Percentiles rank a stretch among this genome's conserved stretches.
These are phyloP conservation scores for Sporisorium scitamineum DNA, from an alignment of 1,284 basidiomycete genomes.

Conservation along the genomic window DNA sequence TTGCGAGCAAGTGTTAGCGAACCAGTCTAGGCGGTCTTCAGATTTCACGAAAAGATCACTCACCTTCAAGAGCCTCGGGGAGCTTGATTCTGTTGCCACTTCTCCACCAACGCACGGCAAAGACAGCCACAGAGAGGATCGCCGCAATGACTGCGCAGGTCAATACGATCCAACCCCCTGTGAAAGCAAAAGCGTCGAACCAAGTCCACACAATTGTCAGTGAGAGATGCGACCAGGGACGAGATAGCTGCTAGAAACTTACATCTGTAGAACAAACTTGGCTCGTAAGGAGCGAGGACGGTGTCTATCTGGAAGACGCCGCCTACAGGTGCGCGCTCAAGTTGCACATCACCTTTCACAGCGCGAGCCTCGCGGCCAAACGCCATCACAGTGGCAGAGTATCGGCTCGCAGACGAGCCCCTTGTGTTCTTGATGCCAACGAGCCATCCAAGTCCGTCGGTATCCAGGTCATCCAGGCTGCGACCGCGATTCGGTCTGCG, in stretches of 20 bases:
- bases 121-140: slow-evolving; percentile 2
- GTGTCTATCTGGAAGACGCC: slow-evolving; percentile 90
- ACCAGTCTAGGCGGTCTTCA: not conserved
- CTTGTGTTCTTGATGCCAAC: slow-evolving; percentile 92
- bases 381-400: slow-evolving; percentile 79
- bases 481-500: not conserved
- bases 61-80: slow-evolving; percentile 46
- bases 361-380: slow-evolving; percentile 82
- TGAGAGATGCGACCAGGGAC: not conserved
- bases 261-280: slow-evolving; percentile 70
- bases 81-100: slow-evolving; percentile 38
- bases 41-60: not conserved
- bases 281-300: slow-evolving; percentile 85
- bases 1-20: not conserved
- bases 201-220: not conserved
- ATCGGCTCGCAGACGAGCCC: slow-evolving; percentile 77
- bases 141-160: slow-evolving; percentile 1
- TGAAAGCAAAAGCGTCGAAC: not conserved
- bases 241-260: slow-evolving; percentile 6
- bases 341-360: slow-evolving; percentile 7
- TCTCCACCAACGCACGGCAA: slow-evolving; percentile 38
- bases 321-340: slow-evolving; percentile 33
- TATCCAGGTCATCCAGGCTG: slow-evolving; percentile 5
- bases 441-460: slow-evolving; percentile 75
- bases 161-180: slow-evolving; percentile 49